phyloP scores from a whole-genome alignment of 129 eudicot species.

The Helianthus tuberosus region DNA sequence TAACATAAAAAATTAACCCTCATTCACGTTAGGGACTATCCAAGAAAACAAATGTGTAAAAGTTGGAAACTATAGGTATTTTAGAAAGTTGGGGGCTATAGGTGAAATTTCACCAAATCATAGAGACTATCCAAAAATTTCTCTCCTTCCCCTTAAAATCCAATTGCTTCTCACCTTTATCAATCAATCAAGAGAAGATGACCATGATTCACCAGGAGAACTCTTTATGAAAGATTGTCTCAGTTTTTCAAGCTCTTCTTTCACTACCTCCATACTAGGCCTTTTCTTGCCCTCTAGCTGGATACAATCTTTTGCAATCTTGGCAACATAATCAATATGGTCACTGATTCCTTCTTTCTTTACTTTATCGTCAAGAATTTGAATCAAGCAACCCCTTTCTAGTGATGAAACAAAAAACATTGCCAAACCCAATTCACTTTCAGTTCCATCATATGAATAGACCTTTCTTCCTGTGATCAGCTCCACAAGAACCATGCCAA shows the following conservation, averaged over 20 bases:
- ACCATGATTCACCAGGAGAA: too few relatives aligned
- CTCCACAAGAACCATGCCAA: constrained; percentile 8
- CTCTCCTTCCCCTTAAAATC: too few relatives aligned
- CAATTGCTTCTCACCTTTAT: too few relatives aligned
- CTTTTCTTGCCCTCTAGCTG: constrained; percentile 5
- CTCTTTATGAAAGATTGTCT: too few relatives aligned
- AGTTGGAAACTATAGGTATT: too few relatives aligned
- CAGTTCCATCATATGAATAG: not conserved
- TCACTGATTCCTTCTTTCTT: not conserved
- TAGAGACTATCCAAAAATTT: too few relatives aligned
- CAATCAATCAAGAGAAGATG: too few relatives aligned
- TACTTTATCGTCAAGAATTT: not conserved
- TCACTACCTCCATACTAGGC: not conserved
- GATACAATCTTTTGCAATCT: not conserved
- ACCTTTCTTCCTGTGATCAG: not conserved
- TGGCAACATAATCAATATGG: not conserved
- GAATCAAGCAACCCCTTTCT: not conserved
- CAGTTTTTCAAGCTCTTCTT: not conserved
- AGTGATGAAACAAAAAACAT: not conserved
- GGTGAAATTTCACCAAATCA: too few relatives aligned
- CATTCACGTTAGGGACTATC: too few relatives aligned
- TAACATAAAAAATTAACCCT: too few relatives aligned
- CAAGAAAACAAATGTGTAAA: too few relatives aligned
- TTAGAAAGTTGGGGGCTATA: too few relatives aligned
- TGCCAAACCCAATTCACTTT: constrained; percentile 7